These are phyloP conservation scores for Ligustrum vulgare DNA, from an alignment of 257 asterid genomes.

Conservation along the genomic window DNA sequence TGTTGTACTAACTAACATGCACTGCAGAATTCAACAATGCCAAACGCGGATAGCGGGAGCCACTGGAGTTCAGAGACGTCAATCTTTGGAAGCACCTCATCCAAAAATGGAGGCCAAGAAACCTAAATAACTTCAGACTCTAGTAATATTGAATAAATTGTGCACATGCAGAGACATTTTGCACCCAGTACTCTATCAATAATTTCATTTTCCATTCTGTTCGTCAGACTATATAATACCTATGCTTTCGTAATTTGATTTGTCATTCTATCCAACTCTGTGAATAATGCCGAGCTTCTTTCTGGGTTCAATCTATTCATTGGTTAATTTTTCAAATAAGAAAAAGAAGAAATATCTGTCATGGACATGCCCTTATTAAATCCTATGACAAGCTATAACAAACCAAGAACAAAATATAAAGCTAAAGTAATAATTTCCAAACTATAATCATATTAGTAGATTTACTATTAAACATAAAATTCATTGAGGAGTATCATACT, in stretches of 20 bases:
- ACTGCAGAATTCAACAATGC: slow-evolving; percentile 28
- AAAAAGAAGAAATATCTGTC: too few species aligned
- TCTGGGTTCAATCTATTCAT: too few species aligned
- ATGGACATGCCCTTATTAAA: too few species aligned
- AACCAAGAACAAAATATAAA: too few species aligned
- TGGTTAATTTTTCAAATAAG: too few species aligned
- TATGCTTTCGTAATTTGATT: neutral
- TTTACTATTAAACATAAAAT: too few species aligned
- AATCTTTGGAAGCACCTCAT: neutral
- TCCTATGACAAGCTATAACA: too few species aligned
- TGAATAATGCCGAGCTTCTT: neutral
- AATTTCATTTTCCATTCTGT: too few species aligned
- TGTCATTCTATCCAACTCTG: neutral
- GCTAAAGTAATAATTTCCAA: too few species aligned
- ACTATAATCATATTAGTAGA: too few species aligned
- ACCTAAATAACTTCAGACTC: neutral
- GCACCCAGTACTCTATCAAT: neutral
- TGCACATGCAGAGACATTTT: neutral
- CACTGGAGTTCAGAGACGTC: neutral
- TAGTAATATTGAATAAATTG: neutral
- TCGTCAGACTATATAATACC: neutral
- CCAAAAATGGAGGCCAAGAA: neutral
- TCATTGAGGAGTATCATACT: too few species aligned
- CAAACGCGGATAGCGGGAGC: slow-evolving; percentile 25
- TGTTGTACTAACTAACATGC: neutral